phyloP scores from a whole-genome alignment of 176 grass and related monocot species.

The Neostapfia colusana region DNA sequence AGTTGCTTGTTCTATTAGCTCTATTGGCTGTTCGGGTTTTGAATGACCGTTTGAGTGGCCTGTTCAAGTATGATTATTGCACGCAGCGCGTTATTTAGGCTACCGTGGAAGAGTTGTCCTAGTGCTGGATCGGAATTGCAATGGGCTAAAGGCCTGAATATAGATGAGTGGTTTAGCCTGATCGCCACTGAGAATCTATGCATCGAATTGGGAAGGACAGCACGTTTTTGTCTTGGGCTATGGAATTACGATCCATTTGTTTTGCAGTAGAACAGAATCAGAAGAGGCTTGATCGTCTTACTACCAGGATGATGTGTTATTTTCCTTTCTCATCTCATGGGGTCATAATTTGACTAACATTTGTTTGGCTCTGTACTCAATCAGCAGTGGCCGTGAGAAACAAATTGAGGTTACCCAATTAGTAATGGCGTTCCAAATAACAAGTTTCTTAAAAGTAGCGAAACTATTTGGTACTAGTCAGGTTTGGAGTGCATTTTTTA shows the following conservation, averaged over 20 bases:
- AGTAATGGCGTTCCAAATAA: neutral
- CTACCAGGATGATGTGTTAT: neutral
- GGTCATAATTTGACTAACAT: neutral
- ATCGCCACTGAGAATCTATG: neutral
- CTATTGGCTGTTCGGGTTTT: neutral
- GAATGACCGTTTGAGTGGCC: neutral
- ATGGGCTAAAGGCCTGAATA: neutral
- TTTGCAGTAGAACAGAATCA: neutral
- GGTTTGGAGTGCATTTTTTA: conserved; percentile 9
- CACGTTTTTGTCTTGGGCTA: neutral
- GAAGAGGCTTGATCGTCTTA: neutral
- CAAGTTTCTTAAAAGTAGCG: neutral
- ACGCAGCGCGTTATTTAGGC: neutral
- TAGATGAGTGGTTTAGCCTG: neutral
- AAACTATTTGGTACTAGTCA: neutral
- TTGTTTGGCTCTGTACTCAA: neutral
- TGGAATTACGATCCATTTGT: neutral
- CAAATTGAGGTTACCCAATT: neutral
- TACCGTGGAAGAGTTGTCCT: neutral
- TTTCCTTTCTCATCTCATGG: neutral
- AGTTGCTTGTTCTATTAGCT: neutral
- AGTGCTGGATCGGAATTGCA: neutral
- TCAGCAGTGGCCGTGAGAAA: neutral
- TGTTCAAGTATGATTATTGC: neutral
- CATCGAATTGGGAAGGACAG: neutral